Base-by-base conservation (phyloP, 73 alveolate species). In the Paramecium pentaurelia region DNA sequence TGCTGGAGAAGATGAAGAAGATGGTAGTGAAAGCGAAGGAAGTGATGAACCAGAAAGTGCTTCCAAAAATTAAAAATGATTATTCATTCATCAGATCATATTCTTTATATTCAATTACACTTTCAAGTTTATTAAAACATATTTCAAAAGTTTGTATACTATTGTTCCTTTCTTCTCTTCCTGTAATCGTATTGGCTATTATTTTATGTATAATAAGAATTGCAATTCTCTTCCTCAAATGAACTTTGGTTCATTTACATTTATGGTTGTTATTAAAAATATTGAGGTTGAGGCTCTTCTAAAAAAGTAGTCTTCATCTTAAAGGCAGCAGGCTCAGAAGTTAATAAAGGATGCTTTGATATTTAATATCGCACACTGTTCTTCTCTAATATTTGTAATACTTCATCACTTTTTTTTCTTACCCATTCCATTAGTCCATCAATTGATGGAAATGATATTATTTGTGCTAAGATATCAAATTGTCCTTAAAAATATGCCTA, bases 181-280 rank as follows among this genome's bases (percentile, higher is more conserved):
- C 49, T 64, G 12, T 34, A 12, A 27, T 64, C 84, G 6, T 28
- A 28, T 64, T 64, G 27, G 27, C 14, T 54, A 54, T 32, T 22
- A 64, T 32, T 32, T 64, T 64, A 34, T 11, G 42, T 64, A 71
- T 18, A 40, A 36, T 18, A 34, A 92, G 94, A 37, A 70, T 58
- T 54, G 94, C 97, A 71, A 92, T 94, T 93, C 88, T 60, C 60
- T 94, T 93, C 64, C 95, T 96, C 98, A 97, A 70, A 54, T 54
- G 70, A 54, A 54, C 5, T 54, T 54, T 54, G 70, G 22, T n/a
- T 54, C 14, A 54, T 54, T 54, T 54, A 18, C 70, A 54, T 18
- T 54, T 54, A 54, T 54, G 70, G 70, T 54, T 54, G 70, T 54
- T 54, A 54, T 54, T 54, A 54, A 54, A 18, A 18, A 6, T 18